phyloP scores from a whole-genome alignment of 2,329 filamentous ascomycete species.

The Allantophomopsis lycopodina region DNA sequence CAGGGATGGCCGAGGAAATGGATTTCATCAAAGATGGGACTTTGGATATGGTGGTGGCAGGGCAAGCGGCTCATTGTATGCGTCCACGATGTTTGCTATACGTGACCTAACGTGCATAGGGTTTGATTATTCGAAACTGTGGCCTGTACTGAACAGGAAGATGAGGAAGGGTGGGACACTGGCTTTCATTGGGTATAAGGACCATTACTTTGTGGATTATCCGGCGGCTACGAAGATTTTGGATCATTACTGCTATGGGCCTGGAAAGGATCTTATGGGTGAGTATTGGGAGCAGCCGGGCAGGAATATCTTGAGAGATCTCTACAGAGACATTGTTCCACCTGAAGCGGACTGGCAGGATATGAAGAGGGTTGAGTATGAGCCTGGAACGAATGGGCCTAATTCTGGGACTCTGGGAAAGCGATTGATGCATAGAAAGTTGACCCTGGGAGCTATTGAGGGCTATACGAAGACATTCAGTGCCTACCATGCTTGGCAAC shows the following conservation, averaged over 20 bases:
- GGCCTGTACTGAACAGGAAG: conserved; percentile 38
- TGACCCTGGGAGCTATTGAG: conserved; percentile 43
- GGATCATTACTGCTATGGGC: conserved; percentile 38
- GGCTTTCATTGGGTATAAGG: conserved; percentile 55
- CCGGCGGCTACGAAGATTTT: conserved; percentile 37
- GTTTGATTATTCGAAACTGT: conserved; percentile 44
- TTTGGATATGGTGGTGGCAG: conserved; percentile 35
- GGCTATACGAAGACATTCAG: conserved; percentile 49
- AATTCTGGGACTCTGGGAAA: conserved; percentile 23
- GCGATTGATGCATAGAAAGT: conserved; percentile 34
- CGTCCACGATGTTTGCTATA: no score
- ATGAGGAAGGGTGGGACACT: conserved; percentile 40
- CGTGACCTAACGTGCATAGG: conserved; percentile 11
- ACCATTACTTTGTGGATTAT: conserved; percentile 42
- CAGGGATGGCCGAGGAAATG: conserved; percentile 38
- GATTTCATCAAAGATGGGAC: conserved; percentile 30
- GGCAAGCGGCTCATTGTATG: conserved; percentile 43
- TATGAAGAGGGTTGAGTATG: conserved; percentile 39
- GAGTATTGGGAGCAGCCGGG: conserved; percentile 49
- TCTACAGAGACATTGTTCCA: conserved; percentile 35
- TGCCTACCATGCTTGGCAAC: conserved; percentile 42
- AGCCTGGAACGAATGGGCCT: conserved; percentile 30
- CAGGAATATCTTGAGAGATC: conserved; percentile 35
- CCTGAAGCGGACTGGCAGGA: conserved; percentile 36
- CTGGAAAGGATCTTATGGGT: conserved; percentile 35